These are phyloP conservation scores for Quercus wislizeni DNA, from an alignment of 306 rosid species.

Conservation along the genomic window DNA sequence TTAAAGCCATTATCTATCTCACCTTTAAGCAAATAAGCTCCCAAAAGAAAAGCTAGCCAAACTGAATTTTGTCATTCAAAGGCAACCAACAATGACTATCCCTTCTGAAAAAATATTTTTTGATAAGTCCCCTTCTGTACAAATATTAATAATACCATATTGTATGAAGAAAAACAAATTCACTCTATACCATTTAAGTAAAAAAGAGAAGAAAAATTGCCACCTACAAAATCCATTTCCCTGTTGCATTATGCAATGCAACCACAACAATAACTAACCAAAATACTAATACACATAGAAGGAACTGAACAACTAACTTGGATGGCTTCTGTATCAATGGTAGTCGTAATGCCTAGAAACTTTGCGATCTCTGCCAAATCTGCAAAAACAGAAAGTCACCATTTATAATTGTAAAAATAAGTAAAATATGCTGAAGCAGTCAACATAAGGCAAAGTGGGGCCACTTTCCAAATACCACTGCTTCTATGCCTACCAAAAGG, in stretches of 20 bases:
- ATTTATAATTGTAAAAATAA: background rate
- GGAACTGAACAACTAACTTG: conserved; percentile 56
- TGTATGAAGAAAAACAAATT: background rate
- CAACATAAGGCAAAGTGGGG: background rate
- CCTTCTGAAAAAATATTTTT: background rate
- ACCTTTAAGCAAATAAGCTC: no score
- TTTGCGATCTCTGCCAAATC: conserved; percentile 94
- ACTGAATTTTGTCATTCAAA: background rate
- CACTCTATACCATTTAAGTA: background rate
- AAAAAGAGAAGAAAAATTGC: background rate
- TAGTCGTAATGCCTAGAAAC: conserved; percentile 74
- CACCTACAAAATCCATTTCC: background rate
- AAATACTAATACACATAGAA: background rate
- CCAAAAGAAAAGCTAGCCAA: no score
- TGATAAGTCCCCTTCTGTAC: no score
- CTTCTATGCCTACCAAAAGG: no score
- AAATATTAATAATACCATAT: background rate
- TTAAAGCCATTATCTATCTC: no score
- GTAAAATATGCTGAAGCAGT: conserved; percentile 9
- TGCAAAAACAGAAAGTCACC: conserved; percentile 29
- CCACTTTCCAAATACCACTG: no score
- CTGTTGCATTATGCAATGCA: background rate
- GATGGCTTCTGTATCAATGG: conserved; percentile 81
- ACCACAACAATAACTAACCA: background rate
- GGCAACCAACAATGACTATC: background rate